Evolutionary conservation across 805 yeast species (phyloP).

Genomic region (Candida coquimbonensis): DNA sequence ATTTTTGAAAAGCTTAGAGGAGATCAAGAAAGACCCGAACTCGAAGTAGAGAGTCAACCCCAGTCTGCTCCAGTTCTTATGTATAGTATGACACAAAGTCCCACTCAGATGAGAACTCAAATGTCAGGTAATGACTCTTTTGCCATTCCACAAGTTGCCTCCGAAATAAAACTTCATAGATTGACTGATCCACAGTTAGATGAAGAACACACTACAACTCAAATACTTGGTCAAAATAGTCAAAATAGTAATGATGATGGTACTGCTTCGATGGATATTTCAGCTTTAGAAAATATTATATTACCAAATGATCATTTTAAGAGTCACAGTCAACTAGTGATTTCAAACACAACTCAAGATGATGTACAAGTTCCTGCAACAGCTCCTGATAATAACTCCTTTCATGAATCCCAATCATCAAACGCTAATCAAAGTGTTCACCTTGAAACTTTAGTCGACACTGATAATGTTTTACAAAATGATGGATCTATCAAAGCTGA

Average conservation of each 20-base stretch:
- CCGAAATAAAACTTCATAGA: background rate
- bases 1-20: conserved; percentile 17
- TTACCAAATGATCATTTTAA: background rate
- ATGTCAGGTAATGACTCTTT: background rate
- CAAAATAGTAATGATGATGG: no score
- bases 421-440: background rate
- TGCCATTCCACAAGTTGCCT: background rate
- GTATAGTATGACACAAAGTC: conserved; percentile 3
- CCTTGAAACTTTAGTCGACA: background rate
- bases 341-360: conserved; percentile 4
- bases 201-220: background rate
- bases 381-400: conserved; percentile 14
- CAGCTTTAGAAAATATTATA: no score
- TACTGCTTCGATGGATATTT: no score
- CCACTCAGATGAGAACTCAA: background rate
- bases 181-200: background rate
- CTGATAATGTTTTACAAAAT: background rate
- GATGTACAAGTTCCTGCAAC: conserved; percentile 21
- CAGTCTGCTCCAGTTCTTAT: conserved; percentile 16
- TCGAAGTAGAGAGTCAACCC: conserved; percentile 16
- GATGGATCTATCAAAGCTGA: background rate
- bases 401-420: background rate
- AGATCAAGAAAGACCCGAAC: conserved; percentile 14
- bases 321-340: background rate
- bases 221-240: no score